A percentile compares a stretch with the other conserved stretches of the same genome.
Conservation (phyloP, 2,329 filamentous ascomycete species). For the Hysterium pulicare region DNA sequence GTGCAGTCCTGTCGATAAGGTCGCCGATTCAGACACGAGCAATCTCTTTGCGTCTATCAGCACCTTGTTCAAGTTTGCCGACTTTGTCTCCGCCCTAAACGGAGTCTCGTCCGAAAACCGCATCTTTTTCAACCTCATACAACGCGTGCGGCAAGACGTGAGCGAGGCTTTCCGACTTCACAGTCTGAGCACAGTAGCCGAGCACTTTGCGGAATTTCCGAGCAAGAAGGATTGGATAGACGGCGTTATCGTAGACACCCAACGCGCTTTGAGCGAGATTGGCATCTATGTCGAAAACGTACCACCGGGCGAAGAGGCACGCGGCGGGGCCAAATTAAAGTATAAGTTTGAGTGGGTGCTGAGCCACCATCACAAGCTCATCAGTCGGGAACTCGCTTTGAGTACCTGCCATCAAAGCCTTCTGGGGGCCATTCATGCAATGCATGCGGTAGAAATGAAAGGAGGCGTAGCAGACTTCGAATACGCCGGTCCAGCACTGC, state of each 20-base stretch:
- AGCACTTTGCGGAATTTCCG: constrained; percentile 21
- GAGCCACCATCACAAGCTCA: constrained; percentile 24
- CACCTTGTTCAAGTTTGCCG: constrained; percentile 25
- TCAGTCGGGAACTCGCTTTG: constrained; percentile 17
- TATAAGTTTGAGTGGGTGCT: constrained; percentile 29
- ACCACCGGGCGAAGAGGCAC: constrained; percentile 18
- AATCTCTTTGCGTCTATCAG: constrained; percentile 17
- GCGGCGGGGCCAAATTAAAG: constrained; percentile 17
- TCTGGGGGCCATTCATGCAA: constrained; percentile 21
- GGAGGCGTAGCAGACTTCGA: constrained; percentile 6
- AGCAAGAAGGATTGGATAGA: constrained; percentile 25
- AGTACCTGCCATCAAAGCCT: constrained; percentile 25
- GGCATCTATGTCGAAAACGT: constrained; percentile 26
- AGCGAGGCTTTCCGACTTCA: constrained; percentile 26
- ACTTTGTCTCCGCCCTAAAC: constrained; percentile 19
- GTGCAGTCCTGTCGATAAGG: constrained; percentile 1
- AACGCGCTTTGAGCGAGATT: constrained; percentile 25
- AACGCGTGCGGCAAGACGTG: constrained; percentile 25
- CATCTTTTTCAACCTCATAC: constrained; percentile 22
- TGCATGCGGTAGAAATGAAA: constrained; percentile 25
- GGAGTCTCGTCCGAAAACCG: constrained; percentile 23
- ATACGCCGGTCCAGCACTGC: not conserved
- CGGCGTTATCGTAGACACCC: constrained; percentile 19
- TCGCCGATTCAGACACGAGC: constrained; percentile 9
- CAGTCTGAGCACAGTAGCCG: constrained; percentile 14